These are phyloP conservation scores for Cryphonectria parasitica DNA, from an alignment of 2,329 filamentous ascomycete genomes.

Conservation along the genomic window DNA sequence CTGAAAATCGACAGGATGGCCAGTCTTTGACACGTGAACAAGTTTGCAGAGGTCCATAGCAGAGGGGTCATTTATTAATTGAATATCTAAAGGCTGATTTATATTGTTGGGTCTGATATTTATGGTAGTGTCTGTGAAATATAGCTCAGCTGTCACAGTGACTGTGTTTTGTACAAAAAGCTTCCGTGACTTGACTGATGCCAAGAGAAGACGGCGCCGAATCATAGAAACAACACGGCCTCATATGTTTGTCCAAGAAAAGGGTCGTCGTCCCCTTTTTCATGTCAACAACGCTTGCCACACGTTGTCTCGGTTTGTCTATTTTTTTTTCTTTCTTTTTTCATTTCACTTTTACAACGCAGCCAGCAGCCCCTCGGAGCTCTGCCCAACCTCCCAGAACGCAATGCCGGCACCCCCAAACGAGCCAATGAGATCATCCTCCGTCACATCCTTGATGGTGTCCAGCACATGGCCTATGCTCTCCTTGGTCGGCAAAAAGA, in stretches of 20 bases:
- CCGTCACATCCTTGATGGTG: conserved; percentile 24
- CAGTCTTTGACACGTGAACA: background rate
- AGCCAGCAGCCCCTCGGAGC: conserved; percentile 26
- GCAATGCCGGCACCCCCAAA: conserved; percentile 28
- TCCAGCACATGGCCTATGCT: conserved; percentile 22
- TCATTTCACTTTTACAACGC: conserved; percentile 9
- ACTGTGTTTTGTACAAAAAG: background rate
- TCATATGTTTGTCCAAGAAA: background rate
- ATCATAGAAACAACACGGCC: background rate
- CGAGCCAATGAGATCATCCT: conserved; percentile 18
- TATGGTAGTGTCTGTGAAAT: background rate
- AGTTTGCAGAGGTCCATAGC: background rate
- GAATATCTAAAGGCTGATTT: background rate
- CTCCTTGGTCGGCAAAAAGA: conserved; percentile 27
- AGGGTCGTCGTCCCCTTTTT: background rate
- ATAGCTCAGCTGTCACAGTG: background rate
- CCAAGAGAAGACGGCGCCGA: background rate
- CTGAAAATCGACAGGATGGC: background rate
- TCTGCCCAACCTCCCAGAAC: conserved; percentile 31
- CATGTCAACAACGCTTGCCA: background rate
- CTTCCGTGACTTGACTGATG: too few species aligned
- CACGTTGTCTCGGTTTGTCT: too few species aligned
- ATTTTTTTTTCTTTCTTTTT: background rate
- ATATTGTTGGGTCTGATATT: background rate
- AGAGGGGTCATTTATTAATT: background rate